Evolutionary conservation across 495 filamentous ascomycete species (phyloP).

Genomic region (Penicillium psychrofluorescens): DNA sequence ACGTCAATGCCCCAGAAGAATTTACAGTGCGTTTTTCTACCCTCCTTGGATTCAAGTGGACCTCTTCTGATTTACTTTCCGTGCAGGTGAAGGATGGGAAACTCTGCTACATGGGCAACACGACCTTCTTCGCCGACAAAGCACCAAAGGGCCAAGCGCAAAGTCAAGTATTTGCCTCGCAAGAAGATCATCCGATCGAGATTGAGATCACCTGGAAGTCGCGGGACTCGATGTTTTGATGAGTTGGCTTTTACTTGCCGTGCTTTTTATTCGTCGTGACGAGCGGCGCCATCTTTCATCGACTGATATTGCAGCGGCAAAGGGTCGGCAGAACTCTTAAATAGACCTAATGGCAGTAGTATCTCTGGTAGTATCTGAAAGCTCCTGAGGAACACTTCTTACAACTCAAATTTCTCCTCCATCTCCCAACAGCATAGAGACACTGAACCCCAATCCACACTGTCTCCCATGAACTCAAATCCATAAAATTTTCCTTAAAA

Average conservation of each 20-base stretch:
- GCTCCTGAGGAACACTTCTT: too few relatives aligned
- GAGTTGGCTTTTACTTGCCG: neutral
- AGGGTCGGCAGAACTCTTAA: too few relatives aligned
- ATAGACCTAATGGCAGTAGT: too few relatives aligned
- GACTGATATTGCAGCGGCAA: too few relatives aligned
- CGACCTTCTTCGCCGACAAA: slow-evolving; percentile 51
- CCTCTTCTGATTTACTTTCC: neutral
- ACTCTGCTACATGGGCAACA: slow-evolving; percentile 40
- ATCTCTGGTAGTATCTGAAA: too few relatives aligned
- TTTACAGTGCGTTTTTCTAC: slow-evolving; percentile 35
- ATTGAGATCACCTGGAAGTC: slow-evolving; percentile 29
- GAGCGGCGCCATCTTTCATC: too few relatives aligned
- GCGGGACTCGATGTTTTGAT: neutral
- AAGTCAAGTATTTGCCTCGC: slow-evolving; percentile 30
- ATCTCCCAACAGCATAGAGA: too few relatives aligned
- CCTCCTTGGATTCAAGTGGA: neutral
- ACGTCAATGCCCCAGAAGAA: slow-evolving; percentile 31
- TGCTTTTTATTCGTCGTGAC: too few relatives aligned
- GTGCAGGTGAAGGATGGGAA: slow-evolving; percentile 30
- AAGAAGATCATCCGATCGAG: slow-evolving; percentile 30
- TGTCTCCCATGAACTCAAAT: too few relatives aligned
- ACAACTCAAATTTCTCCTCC: too few relatives aligned
- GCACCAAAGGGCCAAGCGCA: slow-evolving; percentile 44
- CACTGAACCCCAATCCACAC: too few relatives aligned
- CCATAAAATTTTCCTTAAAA: too few relatives aligned